Conservation (phyloP, 768 basidiomycete species). For the Auricularia heimuer region DNA sequence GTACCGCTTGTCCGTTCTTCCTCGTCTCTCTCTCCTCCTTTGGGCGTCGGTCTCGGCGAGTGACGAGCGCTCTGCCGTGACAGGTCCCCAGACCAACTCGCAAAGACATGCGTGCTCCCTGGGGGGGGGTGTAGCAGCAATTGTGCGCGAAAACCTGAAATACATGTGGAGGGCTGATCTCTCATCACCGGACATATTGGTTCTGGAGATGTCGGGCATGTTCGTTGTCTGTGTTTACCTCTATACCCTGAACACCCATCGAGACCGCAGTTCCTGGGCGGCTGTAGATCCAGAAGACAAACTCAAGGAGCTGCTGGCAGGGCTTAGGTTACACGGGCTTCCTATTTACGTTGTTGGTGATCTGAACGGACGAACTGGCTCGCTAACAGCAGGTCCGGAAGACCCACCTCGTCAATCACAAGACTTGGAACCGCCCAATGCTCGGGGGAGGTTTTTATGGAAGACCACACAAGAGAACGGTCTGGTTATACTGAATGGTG, state of each 20-base stretch:
- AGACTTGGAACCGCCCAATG: not conserved
- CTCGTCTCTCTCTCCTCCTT: no score
- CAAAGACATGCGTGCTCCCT: not conserved
- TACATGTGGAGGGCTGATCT: not conserved
- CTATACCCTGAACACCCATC: not conserved
- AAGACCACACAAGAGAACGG: no score
- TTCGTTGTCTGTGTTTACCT: not conserved
- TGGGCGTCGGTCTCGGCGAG: no score
- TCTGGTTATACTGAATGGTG: no score
- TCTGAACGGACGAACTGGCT: conserved; percentile 18
- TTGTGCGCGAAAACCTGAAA: not conserved
- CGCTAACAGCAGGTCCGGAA: conserved; percentile 14
- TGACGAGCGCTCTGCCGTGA: no score
- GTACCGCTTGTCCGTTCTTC: no score
- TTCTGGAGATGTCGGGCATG: not conserved
- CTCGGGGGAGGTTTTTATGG: no score
- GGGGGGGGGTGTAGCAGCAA: not conserved
- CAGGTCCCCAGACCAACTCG: not conserved
- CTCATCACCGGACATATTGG: not conserved
- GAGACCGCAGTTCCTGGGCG: not conserved
- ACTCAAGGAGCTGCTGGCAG: conserved; percentile 22
- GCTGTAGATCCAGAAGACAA: conserved; percentile 17
- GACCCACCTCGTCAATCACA: not conserved
- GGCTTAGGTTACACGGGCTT: conserved; percentile 16
- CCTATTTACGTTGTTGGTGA: conserved; percentile 8